These are phyloP conservation scores for Saccharum officinarum DNA, from an alignment of 176 grass and related monocot species.

Conservation along the genomic window DNA sequence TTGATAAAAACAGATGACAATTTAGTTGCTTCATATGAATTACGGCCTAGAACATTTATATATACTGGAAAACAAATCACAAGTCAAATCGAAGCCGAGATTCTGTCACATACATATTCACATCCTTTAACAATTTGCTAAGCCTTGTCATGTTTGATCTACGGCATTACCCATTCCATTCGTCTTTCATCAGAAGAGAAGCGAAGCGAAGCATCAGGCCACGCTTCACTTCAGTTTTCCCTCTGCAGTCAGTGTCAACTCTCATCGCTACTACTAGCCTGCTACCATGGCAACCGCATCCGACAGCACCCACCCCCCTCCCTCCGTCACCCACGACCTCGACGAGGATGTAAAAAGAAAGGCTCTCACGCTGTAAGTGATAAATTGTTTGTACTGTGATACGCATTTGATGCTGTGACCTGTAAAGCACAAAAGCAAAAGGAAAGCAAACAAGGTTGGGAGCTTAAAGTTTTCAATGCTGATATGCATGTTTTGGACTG, in stretches of 20 bases:
- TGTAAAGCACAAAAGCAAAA: conserved; percentile 29
- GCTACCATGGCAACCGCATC: conserved; percentile 33
- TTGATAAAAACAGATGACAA: not conserved
- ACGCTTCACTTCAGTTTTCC: not conserved
- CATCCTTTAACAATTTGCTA: no score
- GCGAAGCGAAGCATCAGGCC: not conserved
- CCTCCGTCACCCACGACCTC: not conserved
- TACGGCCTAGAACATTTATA: not conserved
- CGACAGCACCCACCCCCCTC: not conserved
- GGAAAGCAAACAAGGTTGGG: no score
- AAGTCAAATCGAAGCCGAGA: no score
- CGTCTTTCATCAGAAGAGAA: not conserved
- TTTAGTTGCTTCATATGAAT: not conserved
- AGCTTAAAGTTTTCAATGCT: not conserved
- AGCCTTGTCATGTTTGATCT: no score
- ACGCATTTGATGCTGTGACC: not conserved
- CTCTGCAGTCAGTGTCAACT: not conserved
- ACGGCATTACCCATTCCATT: no score
- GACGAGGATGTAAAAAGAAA: not conserved
- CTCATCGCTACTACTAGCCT: no score
- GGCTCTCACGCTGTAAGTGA: not conserved
- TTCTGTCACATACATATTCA: no score
- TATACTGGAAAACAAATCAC: no score
- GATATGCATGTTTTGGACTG: not conserved
- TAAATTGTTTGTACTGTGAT: conserved; percentile 17